phyloP scores from a whole-genome alignment of 257 asterid genomes.

The Scutellaria galericulata region DNA sequence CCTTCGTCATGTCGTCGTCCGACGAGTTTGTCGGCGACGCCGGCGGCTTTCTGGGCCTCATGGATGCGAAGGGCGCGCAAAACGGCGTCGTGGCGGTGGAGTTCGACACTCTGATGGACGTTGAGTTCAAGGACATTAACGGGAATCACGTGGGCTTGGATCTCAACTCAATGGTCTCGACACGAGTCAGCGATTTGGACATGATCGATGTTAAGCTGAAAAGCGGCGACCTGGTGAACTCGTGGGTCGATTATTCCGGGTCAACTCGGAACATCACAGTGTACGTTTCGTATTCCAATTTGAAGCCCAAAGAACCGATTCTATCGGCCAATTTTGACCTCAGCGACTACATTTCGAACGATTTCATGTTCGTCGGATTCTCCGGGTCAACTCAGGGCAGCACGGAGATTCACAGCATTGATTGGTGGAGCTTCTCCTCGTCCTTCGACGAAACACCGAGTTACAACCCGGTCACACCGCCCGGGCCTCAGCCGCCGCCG shows the following conservation, averaged over 20 bases:
- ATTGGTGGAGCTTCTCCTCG: constrained; percentile 89
- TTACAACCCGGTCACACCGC: constrained; percentile 35
- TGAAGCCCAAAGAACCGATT: constrained; percentile 69
- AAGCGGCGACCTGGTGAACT: constrained; percentile 71
- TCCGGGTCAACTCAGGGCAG: constrained; percentile 95
- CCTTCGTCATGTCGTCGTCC: constrained; percentile 73
- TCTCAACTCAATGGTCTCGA: constrained; percentile 71
- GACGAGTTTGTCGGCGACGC: constrained; percentile 69
- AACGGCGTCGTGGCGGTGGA: constrained; percentile 74
- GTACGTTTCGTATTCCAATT: constrained; percentile 65
- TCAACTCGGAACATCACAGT: constrained; percentile 48
- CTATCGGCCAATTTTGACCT: constrained; percentile 57
- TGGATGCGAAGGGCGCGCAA: constrained; percentile 42
- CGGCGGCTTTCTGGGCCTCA: constrained; percentile 72
- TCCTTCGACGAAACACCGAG: constrained; percentile 55
- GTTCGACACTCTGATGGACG: constrained; percentile 85
- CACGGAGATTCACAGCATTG: constrained; percentile 75
- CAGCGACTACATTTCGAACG: constrained; percentile 48
- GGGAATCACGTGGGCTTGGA: constrained; percentile 91
- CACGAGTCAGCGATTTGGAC: constrained; percentile 55
- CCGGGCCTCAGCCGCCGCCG: constrained; percentile 55
- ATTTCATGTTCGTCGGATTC: constrained; percentile 73
- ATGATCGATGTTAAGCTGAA: constrained; percentile 57
- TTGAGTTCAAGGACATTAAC: constrained; percentile 71
- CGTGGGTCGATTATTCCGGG: constrained; percentile 89